A percentile compares a stretch with the other conserved stretches of the same genome.
These are phyloP conservation scores for Candida anutae DNA, from an alignment of 1,139 yeast genomes.

Conservation along the genomic window DNA sequence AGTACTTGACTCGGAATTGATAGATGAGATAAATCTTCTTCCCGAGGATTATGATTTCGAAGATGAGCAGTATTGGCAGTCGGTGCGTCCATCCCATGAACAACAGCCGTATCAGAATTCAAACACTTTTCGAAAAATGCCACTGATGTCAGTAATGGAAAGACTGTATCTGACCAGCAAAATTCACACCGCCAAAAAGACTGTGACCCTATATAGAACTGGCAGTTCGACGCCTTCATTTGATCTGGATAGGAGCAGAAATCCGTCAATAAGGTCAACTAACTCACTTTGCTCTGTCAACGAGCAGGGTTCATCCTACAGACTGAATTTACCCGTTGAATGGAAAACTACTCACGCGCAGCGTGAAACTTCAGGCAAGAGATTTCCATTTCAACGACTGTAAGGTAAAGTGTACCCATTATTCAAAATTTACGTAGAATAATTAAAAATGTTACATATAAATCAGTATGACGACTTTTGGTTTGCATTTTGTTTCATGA, in stretches of 20 bases:
- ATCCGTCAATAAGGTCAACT: constrained; percentile 20
- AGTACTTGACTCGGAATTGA: constrained; percentile 23
- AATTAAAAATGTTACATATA: too few relatives aligned
- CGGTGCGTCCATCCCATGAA: too few relatives aligned
- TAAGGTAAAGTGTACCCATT: too few relatives aligned
- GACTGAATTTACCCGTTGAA: too few relatives aligned
- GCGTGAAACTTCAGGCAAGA: too few relatives aligned
- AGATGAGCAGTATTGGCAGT: constrained; percentile 16
- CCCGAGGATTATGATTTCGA: constrained; percentile 57
- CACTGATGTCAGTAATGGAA: constrained; percentile 21
- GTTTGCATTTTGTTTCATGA: constrained; percentile 19
- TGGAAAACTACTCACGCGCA: too few relatives aligned
- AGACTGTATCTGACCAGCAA: constrained; percentile 27
- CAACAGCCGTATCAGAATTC: background rate
- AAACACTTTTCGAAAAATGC: constrained; percentile 17
- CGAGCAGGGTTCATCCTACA: too few relatives aligned
- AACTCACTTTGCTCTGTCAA: constrained; percentile 19
- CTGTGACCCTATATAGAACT: constrained; percentile 47
- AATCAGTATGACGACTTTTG: constrained; percentile 1
- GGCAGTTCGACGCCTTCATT: constrained; percentile 17
- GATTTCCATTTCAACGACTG: too few relatives aligned
- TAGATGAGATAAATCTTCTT: constrained; percentile 49
- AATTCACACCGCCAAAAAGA: constrained; percentile 42
- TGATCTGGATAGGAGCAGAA: constrained; percentile 8
- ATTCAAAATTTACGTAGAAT: too few relatives aligned